A percentile compares a stretch with the other conserved stretches of the same genome.
Conservation (phyloP, 306 rosid species). For the Cyamopsis tetragonoloba region DNA sequence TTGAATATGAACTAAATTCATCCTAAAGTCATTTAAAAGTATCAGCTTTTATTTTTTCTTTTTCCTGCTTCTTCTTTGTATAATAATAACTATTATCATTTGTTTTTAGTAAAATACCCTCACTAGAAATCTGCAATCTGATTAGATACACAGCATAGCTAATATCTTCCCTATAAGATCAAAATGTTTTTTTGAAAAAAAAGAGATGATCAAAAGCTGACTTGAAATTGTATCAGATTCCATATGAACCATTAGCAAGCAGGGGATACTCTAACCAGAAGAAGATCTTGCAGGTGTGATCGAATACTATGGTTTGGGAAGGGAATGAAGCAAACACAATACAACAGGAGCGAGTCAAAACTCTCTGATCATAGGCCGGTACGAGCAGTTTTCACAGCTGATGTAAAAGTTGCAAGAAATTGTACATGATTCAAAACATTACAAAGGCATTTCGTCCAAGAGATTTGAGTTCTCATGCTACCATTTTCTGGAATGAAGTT, state of each 20-base stretch:
- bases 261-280: conserved; percentile 1
- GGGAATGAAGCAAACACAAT: conserved; percentile 47
- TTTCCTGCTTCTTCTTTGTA: too few relatives aligned
- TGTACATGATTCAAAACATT: background rate
- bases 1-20: too few relatives aligned
- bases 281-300: conserved; percentile 42
- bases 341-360: conserved; percentile 38
- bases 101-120: too few relatives aligned
- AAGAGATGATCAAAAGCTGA: background rate
- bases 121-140: too few relatives aligned
- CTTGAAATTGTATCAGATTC: conserved; percentile 20
- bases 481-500: background rate
- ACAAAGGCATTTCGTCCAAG: conserved; percentile 26
- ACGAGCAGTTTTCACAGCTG: conserved; percentile 39
- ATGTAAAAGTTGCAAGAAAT: conserved; percentile 21
- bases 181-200: background rate
- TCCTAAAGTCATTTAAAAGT: too few relatives aligned
- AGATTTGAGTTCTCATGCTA: conserved; percentile 16
- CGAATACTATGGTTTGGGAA: conserved; percentile 55
- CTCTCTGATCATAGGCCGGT: conserved; percentile 57
- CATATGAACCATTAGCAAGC: conserved; percentile 6
- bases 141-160: too few relatives aligned
- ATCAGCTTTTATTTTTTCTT: too few relatives aligned
- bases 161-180: too few relatives aligned
- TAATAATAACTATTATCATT: too few relatives aligned